These are phyloP conservation scores for Fusarium marasasianum DNA, from an alignment of 2,329 filamentous ascomycete genomes.

Conservation along the genomic window DNA sequence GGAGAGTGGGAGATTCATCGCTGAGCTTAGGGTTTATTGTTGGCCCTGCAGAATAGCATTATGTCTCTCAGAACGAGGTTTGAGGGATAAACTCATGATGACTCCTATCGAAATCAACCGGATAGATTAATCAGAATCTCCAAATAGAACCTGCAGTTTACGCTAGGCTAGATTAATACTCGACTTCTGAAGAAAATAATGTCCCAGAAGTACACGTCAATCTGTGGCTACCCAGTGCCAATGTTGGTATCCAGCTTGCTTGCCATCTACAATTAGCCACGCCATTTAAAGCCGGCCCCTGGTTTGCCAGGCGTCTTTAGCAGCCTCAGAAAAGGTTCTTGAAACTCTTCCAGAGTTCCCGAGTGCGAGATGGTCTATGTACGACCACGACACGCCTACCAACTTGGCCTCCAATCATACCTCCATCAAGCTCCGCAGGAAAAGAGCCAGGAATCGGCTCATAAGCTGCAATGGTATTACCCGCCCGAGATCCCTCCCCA, in stretches of 20 bases:
- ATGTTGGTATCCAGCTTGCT: neutral
- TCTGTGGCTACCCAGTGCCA: neutral
- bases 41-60: fast-evolving
- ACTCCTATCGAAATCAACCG: neutral
- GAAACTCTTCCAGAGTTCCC: neutral
- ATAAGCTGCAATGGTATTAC: neutral
- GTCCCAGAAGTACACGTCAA: neutral
- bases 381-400: neutral
- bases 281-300: no score
- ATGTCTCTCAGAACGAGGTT: fast-evolving
- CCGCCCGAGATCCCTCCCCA: neutral
- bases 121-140: neutral
- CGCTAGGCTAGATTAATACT: no score
- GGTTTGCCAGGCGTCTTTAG: neutral
- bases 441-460: constrained; percentile 1
- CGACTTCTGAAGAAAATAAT: no score
- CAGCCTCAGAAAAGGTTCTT: neutral
- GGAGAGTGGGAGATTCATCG: neutral
- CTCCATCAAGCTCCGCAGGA: neutral
- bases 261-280: neutral
- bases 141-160: neutral
- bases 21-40: neutral
- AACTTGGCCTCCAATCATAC: neutral
- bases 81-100: fast-evolving
- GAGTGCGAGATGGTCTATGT: neutral